Conservation (phyloP, 2,329 filamentous ascomycete genomes). For the Coniella vitis region DNA sequence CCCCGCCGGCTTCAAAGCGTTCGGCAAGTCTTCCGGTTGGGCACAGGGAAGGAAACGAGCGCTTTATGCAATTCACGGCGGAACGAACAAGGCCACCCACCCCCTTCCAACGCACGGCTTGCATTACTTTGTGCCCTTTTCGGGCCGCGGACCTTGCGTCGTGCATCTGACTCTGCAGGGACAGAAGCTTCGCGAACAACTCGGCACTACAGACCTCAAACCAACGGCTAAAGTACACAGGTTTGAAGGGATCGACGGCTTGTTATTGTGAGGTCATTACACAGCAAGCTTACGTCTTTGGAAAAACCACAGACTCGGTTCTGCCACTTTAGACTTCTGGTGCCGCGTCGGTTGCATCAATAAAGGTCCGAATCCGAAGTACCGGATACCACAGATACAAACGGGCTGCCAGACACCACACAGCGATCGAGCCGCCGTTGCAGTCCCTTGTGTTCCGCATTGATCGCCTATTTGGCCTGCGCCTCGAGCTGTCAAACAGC, state of each 20-base stretch:
- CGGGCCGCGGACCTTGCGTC: background rate
- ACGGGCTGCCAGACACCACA: background rate
- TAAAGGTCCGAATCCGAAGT: background rate
- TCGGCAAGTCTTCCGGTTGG: too few species aligned
- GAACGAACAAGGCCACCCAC: background rate
- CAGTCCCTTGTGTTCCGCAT: conserved; percentile 3
- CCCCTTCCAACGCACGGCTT: too few species aligned
- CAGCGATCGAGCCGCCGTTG: background rate
- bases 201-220: background rate
- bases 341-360: too few species aligned
- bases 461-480: background rate
- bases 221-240: background rate
- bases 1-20: too few species aligned
- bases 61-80: too few species aligned
- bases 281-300: too few species aligned
- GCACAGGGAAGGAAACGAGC: too few species aligned
- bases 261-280: too few species aligned
- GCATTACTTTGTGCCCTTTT: background rate
- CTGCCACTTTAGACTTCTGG: too few species aligned
- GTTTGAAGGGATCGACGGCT: background rate
- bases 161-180: background rate
- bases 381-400: background rate
- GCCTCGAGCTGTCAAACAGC: conserved; percentile 6
- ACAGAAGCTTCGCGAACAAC: background rate
- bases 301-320: too few species aligned